Evolutionary conservation across 2,329 filamentous ascomycete genomes (phyloP).

Genomic region (Aspergillus pseudoglaucus): DNA sequence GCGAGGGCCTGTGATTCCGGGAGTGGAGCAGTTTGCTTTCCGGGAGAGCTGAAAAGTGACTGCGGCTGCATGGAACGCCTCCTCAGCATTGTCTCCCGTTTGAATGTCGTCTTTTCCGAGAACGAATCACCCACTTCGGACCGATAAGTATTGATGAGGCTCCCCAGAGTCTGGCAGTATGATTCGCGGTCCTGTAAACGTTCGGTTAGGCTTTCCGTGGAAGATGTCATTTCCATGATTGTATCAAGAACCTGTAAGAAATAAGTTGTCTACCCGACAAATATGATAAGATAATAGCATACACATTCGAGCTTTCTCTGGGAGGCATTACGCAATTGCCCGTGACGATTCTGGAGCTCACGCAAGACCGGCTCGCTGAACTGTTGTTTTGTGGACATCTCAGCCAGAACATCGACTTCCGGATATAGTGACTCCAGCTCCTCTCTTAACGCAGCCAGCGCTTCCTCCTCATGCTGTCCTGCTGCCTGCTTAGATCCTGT

Average conservation of each 20-base stretch:
- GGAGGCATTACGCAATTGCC: slow-evolving; percentile 21
- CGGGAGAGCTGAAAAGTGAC: slow-evolving; percentile 9
- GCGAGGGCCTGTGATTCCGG: slow-evolving; percentile 22
- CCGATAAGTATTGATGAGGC: slow-evolving; percentile 26
- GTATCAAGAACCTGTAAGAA: slow-evolving; percentile 24
- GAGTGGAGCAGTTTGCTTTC: slow-evolving; percentile 6
- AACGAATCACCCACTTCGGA: slow-evolving; percentile 20
- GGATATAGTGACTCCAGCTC: slow-evolving; percentile 35
- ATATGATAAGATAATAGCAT: slow-evolving; percentile 4
- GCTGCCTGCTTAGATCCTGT: not conserved
- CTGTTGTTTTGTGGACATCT: slow-evolving; percentile 39
- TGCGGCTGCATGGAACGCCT: slow-evolving; percentile 20
- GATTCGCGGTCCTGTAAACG: slow-evolving; percentile 27
- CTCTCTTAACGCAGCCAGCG: slow-evolving; percentile 23
- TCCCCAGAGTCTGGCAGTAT: slow-evolving; percentile 27
- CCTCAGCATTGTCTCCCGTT: slow-evolving; percentile 21
- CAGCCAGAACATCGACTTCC: slow-evolving; percentile 34
- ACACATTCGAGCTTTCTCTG: slow-evolving; percentile 32
- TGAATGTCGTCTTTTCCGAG: slow-evolving; percentile 15
- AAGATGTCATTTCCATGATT: slow-evolving; percentile 28
- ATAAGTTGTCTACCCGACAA: slow-evolving; percentile 7
- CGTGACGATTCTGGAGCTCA: slow-evolving; percentile 27
- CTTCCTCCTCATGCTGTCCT: slow-evolving; percentile 8
- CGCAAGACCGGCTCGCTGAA: slow-evolving; percentile 35
- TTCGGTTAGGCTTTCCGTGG: slow-evolving; percentile 22